Conservation (phyloP, 2,329 filamentous ascomycete genomes). For the Microdochium paspali region DNA sequence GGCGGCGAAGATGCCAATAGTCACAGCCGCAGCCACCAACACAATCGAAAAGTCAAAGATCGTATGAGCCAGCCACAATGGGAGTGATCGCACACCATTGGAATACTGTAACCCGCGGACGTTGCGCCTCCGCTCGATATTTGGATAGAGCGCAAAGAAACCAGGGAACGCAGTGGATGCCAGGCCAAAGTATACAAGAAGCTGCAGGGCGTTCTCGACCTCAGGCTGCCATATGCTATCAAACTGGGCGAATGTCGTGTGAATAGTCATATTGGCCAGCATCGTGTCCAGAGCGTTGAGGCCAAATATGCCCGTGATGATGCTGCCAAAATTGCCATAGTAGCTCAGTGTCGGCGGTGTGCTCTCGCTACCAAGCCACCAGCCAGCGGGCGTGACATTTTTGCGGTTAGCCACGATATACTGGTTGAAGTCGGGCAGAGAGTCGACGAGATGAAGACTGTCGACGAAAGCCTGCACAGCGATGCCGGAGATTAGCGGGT, state of each 20-base stretch:
- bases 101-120: conserved; percentile 84
- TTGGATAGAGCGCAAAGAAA: conserved; percentile 84
- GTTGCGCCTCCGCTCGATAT: conserved; percentile 68
- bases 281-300: conserved; percentile 60
- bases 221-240: conserved; percentile 62
- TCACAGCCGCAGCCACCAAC: conserved; percentile 54
- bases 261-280: conserved; percentile 58
- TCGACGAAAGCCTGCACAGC: conserved; percentile 14
- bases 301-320: conserved; percentile 48
- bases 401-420: conserved; percentile 54
- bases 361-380: conserved; percentile 60
- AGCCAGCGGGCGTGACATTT: conserved; percentile 66
- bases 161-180: conserved; percentile 71
- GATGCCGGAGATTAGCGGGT: neutral
- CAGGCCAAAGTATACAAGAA: conserved; percentile 74
- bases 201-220: conserved; percentile 64
- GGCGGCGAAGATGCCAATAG: conserved; percentile 59
- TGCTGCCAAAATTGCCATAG: conserved; percentile 48
- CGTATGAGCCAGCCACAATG: conserved; percentile 78
- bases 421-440: conserved; percentile 57
- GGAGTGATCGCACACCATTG: conserved; percentile 74
- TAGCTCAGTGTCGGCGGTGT: conserved; percentile 61
- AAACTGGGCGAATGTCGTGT: conserved; percentile 65
- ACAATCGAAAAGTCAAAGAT: conserved; percentile 73
- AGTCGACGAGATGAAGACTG: conserved; percentile 46